phyloP scores from a whole-genome alignment of 2,329 filamentous ascomycete species.

The Sphaerulina populicola region DNA sequence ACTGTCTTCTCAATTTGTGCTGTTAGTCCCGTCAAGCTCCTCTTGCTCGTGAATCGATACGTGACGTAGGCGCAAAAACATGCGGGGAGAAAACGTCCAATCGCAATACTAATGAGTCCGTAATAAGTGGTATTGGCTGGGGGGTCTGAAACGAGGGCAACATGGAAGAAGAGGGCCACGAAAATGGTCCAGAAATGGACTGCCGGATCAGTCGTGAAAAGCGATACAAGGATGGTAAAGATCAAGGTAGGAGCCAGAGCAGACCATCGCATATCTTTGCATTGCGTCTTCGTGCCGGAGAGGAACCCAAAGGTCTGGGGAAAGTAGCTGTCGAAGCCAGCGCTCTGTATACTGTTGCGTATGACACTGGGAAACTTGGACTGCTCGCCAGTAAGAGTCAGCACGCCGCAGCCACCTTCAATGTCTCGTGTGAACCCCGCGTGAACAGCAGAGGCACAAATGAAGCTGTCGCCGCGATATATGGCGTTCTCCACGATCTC shows the following conservation, averaged over 20 bases:
- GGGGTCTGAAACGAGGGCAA: conserved; percentile 81
- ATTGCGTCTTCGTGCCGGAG: conserved; percentile 53
- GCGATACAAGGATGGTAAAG: conserved; percentile 67
- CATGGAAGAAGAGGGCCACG: conserved; percentile 75
- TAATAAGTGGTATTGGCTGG: conserved; percentile 59
- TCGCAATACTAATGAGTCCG: conserved; percentile 64
- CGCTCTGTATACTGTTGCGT: conserved; percentile 66
- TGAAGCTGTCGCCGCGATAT: conserved; percentile 83
- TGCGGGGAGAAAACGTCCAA: conserved; percentile 78
- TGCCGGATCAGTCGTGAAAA: conserved; percentile 70
- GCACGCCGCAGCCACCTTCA: conserved; percentile 72
- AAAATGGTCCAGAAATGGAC: conserved; percentile 83
- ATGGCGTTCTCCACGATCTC: conserved; percentile 44
- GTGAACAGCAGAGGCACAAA: conserved; percentile 78
- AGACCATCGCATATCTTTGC: conserved; percentile 74
- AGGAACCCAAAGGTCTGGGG: conserved; percentile 78
- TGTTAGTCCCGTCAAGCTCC: conserved; percentile 61
- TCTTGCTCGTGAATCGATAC: conserved; percentile 70
- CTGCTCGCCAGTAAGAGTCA: conserved; percentile 62
- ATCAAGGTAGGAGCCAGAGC: conserved; percentile 71
- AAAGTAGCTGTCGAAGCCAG: conserved; percentile 79
- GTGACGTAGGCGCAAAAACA: conserved; percentile 82
- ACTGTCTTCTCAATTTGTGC: conserved; percentile 86
- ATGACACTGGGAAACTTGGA: conserved; percentile 55
- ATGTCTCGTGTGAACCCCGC: conserved; percentile 65